These are phyloP conservation scores for Pestalotiopsis sp. DNA, from an alignment of 2,329 filamentous ascomycete genomes.

Conservation along the genomic window DNA sequence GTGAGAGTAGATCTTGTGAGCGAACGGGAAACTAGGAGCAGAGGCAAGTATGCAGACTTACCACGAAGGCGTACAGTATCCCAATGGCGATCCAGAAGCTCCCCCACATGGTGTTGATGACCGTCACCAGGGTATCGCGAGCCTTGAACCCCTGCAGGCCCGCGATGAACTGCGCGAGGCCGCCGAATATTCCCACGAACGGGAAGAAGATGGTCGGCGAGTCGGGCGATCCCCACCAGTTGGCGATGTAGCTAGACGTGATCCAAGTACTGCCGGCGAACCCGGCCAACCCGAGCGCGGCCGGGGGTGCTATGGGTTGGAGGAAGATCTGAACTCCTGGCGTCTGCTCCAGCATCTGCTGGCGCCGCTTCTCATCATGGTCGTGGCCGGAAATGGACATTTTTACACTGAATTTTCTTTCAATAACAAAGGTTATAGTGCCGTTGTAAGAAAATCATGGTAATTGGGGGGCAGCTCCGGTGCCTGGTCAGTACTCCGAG, in stretches of 20 bases:
- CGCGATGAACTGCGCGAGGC: conserved; percentile 31
- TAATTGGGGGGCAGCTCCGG: not conserved
- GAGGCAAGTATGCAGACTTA: conserved; percentile 2
- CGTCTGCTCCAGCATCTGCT: conserved; percentile 6
- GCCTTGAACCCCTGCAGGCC: conserved; percentile 22
- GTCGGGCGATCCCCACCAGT: conserved; percentile 23
- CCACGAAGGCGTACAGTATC: conserved; percentile 16
- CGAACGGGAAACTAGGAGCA: not conserved
- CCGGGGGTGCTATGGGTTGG: conserved; percentile 30
- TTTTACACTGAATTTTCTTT: not conserved
- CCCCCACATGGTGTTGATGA: conserved; percentile 18
- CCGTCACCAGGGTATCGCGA: conserved; percentile 14
- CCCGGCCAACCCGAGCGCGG: conserved; percentile 29
- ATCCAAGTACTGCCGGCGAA: conserved; percentile 32
- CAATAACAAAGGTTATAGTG: not conserved
- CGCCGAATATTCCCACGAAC: conserved; percentile 28
- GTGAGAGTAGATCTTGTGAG: not conserved
- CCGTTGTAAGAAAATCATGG: not conserved
- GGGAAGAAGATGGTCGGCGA: conserved; percentile 31
- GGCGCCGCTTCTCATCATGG: conserved; percentile 10
- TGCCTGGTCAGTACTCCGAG: not conserved
- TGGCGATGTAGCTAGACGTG: conserved; percentile 22
- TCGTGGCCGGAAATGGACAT: conserved; percentile 3
- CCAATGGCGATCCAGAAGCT: conserved; percentile 16
- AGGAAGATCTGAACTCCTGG: conserved; percentile 28